Percentiles rank a stretch among this genome's conserved stretches.
Evolutionary conservation across 176 grass and related monocot species (phyloP).

Genomic region (Triticum aestivum): DNA sequence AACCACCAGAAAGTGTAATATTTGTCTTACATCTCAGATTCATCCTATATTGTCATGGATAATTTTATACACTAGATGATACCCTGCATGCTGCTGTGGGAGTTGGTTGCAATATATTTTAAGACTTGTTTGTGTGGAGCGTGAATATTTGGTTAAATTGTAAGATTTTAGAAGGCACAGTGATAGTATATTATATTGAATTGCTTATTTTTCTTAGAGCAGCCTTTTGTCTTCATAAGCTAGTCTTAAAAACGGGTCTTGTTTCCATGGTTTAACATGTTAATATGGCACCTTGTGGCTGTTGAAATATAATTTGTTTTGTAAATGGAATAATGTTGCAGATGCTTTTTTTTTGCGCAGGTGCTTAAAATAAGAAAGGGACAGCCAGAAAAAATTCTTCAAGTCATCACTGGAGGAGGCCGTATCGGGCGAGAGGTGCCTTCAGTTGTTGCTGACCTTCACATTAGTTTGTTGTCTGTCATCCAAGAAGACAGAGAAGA

Average conservation of each 20-base stretch:
- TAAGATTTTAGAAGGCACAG: not conserved
- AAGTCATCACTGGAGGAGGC: constrained; percentile 67
- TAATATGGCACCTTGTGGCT: constrained; percentile 13
- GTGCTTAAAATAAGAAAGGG: constrained; percentile 74
- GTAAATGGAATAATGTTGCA: constrained; percentile 20
- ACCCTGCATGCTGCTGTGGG: no score
- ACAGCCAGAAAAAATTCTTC: constrained; percentile 70
- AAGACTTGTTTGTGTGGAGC: no score
- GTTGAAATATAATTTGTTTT: constrained; percentile 7
- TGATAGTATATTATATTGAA: not conserved
- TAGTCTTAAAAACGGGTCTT: not conserved
- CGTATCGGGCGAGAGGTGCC: constrained; percentile 31
- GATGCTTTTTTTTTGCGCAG: constrained; percentile 31
- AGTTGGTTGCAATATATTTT: no score
- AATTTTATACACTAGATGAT: not conserved
- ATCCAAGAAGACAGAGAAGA: constrained; percentile 61
- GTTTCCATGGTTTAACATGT: constrained; percentile 26
- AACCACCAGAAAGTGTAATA: not conserved
- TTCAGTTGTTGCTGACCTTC: constrained; percentile 53
- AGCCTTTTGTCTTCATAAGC: not conserved
- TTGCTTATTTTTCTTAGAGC: not conserved
- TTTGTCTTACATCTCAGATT: not conserved
- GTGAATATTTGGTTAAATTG: no score
- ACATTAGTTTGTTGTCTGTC: constrained; percentile 68
- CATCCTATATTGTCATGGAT: not conserved